Conservation (phyloP, 2,329 filamentous ascomycete species). For the Ophiostoma pallidulum region DNA sequence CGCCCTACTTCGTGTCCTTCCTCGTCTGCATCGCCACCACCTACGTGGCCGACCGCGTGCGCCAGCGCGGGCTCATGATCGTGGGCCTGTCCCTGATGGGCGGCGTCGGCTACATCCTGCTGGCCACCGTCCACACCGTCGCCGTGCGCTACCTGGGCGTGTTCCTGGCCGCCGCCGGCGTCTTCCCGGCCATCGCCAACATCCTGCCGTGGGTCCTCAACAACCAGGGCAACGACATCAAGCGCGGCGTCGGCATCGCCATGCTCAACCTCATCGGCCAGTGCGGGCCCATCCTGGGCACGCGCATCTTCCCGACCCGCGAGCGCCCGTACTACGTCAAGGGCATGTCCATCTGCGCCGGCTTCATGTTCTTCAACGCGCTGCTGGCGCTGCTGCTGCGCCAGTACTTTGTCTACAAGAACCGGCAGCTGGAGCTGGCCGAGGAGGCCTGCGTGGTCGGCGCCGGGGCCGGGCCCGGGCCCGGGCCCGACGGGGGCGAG, state of each 20-base stretch:
- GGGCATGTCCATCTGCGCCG: conserved; percentile 31
- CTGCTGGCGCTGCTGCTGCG: conserved; percentile 26
- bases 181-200: conserved; percentile 58
- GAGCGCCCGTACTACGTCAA: conserved; percentile 29
- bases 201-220: conserved; percentile 62
- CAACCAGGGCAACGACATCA: conserved; percentile 59
- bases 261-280: conserved; percentile 54
- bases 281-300: conserved; percentile 53
- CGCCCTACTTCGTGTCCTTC: conserved; percentile 60
- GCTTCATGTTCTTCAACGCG: conserved; percentile 33
- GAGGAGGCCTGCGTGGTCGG: conserved; percentile 20
- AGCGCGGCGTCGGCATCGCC: conserved; percentile 53
- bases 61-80: conserved; percentile 55
- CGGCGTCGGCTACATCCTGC: conserved; percentile 54
- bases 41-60: conserved; percentile 54
- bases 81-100: conserved; percentile 46
- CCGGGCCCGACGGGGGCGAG: no score
- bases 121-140: conserved; percentile 42
- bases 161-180: conserved; percentile 35
- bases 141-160: conserved; percentile 37
- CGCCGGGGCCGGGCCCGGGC: neutral
- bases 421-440: conserved; percentile 23
- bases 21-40: conserved; percentile 51
- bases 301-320: conserved; percentile 47
- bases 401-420: conserved; percentile 26